These are phyloP conservation scores for Citrullus mucosospermus DNA, from an alignment of 306 rosid species.

Conservation along the genomic window DNA sequence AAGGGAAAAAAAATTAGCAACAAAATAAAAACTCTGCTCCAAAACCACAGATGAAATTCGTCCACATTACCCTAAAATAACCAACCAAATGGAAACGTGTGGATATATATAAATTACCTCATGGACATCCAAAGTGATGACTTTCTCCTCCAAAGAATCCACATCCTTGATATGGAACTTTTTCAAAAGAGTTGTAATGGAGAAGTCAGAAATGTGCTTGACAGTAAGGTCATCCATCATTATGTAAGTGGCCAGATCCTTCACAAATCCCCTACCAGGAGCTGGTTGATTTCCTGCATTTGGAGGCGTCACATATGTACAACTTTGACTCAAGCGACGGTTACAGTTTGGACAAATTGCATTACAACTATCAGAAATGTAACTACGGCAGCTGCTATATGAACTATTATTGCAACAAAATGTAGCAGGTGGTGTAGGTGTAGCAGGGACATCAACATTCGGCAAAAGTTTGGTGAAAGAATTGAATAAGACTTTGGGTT, in stretches of 20 bases:
- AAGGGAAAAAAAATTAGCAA: no score
- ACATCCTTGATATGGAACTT: not conserved
- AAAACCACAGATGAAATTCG: no score
- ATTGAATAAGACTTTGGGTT: constrained; percentile 6
- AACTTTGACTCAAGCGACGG: not conserved
- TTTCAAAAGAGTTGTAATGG: not conserved
- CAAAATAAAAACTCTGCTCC: no score
- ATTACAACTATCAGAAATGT: not conserved
- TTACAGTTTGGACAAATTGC: not conserved
- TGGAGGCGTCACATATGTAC: not conserved
- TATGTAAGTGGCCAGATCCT: not conserved
- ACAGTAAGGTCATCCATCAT: not conserved
- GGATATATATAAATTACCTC: not conserved
- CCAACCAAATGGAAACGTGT: not conserved
- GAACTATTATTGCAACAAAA: no score
- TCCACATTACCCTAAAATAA: no score
- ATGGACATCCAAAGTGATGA: not conserved
- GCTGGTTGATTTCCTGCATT: not conserved
- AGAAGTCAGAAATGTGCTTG: not conserved
- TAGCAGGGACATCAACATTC: not conserved
- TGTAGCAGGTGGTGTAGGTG: not conserved
- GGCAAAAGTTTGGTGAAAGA: not conserved
- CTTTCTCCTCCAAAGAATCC: not conserved
- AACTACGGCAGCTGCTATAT: not conserved
- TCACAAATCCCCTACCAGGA: not conserved